Evolutionary conservation across 2,329 filamentous ascomycete species (phyloP).

Genomic region (Metarhizium humberi): DNA sequence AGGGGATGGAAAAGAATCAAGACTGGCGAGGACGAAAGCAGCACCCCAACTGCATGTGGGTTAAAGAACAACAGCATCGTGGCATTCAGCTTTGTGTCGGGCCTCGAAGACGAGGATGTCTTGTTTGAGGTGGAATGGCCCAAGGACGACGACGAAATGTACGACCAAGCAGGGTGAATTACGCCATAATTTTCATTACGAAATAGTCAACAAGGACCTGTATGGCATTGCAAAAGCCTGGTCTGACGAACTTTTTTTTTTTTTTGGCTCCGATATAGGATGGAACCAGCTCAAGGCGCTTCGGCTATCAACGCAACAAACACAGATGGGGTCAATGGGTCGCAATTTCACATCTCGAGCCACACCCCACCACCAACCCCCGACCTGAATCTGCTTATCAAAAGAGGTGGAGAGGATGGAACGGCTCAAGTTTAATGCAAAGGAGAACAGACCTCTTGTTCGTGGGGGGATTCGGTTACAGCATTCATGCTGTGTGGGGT

Average conservation of each 20-base stretch:
- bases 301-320: not conserved
- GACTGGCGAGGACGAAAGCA: slow-evolving; percentile 21
- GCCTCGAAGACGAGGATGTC: slow-evolving; percentile 28
- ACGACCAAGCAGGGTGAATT: slow-evolving; percentile 12
- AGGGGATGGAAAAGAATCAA: slow-evolving; percentile 42
- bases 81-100: slow-evolving; percentile 38
- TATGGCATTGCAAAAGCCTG: too few species aligned
- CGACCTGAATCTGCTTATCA: not conserved
- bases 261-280: not conserved
- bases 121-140: slow-evolving; percentile 39
- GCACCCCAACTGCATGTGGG: slow-evolving; percentile 31
- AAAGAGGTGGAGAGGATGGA: not conserved
- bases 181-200: not conserved
- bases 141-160: slow-evolving; percentile 29
- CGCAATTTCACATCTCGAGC: not conserved
- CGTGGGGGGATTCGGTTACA: too few species aligned
- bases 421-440: not conserved
- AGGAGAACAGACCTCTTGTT: not conserved
- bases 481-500: too few species aligned
- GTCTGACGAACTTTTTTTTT: too few species aligned
- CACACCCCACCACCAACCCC: not conserved
- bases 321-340: not conserved
- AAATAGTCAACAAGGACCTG: too few species aligned
- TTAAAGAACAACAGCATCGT: slow-evolving; percentile 38
- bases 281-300: not conserved